A percentile compares a stretch with the other conserved stretches of the same genome.
These are phyloP conservation scores for Aspergillus oerlinghausenensis DNA, from an alignment of 2,329 filamentous ascomycete genomes.

Conservation along the genomic window DNA sequence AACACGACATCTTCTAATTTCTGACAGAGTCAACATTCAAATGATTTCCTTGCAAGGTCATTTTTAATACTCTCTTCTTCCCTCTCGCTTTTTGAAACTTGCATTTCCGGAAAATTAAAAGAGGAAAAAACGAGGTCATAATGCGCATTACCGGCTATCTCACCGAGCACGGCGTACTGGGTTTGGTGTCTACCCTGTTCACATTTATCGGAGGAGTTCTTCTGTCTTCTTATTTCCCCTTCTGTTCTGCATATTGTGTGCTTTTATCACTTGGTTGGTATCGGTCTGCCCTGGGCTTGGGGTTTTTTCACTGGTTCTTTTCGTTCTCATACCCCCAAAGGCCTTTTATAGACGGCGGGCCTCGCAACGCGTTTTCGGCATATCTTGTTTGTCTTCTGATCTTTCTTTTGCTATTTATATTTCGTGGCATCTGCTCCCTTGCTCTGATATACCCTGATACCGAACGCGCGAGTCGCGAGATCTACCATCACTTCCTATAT, in stretches of 20 bases:
- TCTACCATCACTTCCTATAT: constrained; percentile 22
- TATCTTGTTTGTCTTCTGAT: constrained; percentile 19
- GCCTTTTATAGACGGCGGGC: constrained; percentile 34
- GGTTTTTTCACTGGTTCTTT: constrained; percentile 22
- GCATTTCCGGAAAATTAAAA: constrained; percentile 4
- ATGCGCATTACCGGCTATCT: constrained; percentile 21
- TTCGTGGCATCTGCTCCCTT: constrained; percentile 11
- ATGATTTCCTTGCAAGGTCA: constrained; percentile 18
- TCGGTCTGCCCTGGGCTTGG: constrained; percentile 16
- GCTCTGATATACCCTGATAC: constrained; percentile 21
- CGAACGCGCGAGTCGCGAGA: constrained; percentile 30
- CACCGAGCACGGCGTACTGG: constrained; percentile 29
- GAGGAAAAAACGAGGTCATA: constrained; percentile 19
- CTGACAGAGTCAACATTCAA: constrained; percentile 55
- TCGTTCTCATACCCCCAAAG: constrained; percentile 37
- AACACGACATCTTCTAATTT: constrained; percentile 73
- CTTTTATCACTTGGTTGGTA: constrained; percentile 18
- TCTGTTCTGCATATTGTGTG: constrained; percentile 14
- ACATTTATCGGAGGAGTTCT: constrained; percentile 12
- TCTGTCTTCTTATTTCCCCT: background rate
- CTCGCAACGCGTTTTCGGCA: constrained; percentile 29
- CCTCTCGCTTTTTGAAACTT: constrained; percentile 1
- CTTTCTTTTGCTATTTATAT: constrained; percentile 9
- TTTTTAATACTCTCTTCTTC: constrained; percentile 13
- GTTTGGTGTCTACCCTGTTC: constrained; percentile 21